Percentiles rank a stretch among this genome's conserved stretches.
These are phyloP conservation scores for Lanmaoa rubissima DNA, from an alignment of 768 basidiomycete species.

Conservation along the genomic window DNA sequence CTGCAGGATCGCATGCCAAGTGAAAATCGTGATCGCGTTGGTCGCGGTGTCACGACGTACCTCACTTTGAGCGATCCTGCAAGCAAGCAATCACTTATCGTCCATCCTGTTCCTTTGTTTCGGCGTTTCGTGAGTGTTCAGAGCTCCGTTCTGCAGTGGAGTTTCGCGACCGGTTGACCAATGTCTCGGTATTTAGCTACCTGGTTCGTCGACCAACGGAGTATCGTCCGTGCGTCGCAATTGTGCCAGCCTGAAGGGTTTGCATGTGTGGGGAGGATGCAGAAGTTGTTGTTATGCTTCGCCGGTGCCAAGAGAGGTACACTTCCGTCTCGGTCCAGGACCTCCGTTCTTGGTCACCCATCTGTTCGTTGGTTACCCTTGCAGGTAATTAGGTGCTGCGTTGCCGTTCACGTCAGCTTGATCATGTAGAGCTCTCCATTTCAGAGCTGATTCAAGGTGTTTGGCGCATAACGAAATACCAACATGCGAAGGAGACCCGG, in stretches of 20 bases:
- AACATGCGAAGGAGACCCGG: not conserved
- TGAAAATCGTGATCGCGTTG: not conserved
- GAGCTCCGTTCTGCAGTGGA: not conserved
- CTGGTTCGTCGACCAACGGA: not conserved
- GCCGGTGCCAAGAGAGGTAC: slow-evolving; percentile 1
- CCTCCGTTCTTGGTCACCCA: not conserved
- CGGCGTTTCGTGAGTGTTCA: not conserved
- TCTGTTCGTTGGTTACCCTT: slow-evolving; percentile 3
- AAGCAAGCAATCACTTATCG: not conserved
- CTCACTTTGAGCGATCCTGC: not conserved
- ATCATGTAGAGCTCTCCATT: not conserved
- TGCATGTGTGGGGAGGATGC: not conserved
- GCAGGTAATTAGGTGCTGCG: not conserved
- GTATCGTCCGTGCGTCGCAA: not conserved
- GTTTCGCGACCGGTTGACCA: not conserved
- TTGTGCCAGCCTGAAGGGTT: not conserved
- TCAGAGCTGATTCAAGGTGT: not conserved
- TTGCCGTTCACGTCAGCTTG: not conserved
- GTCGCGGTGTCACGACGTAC: not conserved
- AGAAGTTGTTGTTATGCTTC: not conserved
- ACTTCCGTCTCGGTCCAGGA: not conserved
- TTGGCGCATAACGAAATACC: slow-evolving; percentile 1
- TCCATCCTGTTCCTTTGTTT: not conserved
- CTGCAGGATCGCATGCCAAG: not conserved
- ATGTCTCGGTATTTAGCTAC: not conserved